A percentile compares a stretch with the other conserved stretches of the same genome.
Conservation (phyloP, 306 rosid species). For the Fragaria iinumae region DNA sequence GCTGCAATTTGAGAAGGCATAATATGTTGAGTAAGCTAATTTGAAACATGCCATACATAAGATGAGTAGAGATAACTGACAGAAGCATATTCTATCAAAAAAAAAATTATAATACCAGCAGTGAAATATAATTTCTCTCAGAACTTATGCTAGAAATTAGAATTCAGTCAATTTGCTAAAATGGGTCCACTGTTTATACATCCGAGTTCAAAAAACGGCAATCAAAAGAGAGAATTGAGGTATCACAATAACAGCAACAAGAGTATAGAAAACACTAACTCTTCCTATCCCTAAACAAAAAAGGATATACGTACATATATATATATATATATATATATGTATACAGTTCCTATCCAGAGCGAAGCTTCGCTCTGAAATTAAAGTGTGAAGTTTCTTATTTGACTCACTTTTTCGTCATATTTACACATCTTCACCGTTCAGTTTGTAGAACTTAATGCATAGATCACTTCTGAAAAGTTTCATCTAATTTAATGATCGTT, state of each 20-base stretch:
- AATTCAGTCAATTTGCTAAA: background rate
- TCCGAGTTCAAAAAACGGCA: background rate
- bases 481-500: too few species aligned
- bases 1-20: constrained; percentile 48
- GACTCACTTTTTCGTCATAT: too few species aligned
- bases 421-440: too few species aligned
- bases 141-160: background rate
- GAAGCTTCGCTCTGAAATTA: too few species aligned
- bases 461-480: too few species aligned
- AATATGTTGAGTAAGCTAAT: constrained; percentile 23
- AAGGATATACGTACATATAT: background rate
- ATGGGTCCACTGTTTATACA: background rate
- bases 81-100: background rate
- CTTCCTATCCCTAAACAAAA: background rate
- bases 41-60: background rate
- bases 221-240: background rate
- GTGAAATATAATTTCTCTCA: background rate
- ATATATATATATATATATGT: too few species aligned
- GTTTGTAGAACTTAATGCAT: too few species aligned
- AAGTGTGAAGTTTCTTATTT: too few species aligned
- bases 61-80: constrained; percentile 5
- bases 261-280: background rate
- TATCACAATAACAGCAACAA: background rate
- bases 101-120: background rate
- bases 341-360: too few species aligned